Evolutionary conservation across 352 stramenopile species (phyloP), one percentile per base, ranked within the genome.

Genomic region (Pythium periplocum): DNA sequence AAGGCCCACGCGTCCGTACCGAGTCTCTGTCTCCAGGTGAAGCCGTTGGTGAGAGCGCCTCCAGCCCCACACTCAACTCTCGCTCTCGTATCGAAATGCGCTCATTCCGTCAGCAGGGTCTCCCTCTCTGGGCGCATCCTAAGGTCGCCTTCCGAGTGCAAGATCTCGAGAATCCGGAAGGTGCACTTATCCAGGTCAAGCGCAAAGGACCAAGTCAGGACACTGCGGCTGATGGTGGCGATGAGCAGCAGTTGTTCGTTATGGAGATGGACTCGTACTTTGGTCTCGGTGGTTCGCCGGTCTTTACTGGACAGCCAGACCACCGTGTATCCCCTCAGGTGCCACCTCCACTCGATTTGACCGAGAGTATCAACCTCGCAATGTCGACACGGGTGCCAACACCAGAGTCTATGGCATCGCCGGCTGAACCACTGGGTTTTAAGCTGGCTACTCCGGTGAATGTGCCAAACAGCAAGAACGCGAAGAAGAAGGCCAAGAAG

Each of bases 261-360:
- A 78, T 92, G 60, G 79, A 92, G 50, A 92, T 92, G 82, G 82
- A 92, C 64, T 86, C 78, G 36, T 92, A 92, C 64, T 92, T 92
- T 64, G 82, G 82, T 8, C 77, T 90, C n/a, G 79, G 82, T 4
- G 79, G 75, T 1, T 92, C 82, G 3, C 82, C 82, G 4, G 78
- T 92, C 7, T 90, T 92, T 54, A 64, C 86, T 40, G 78, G 77
- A 4, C 62, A 73, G 40, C 53, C 66, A 3, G 59, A 71, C 48
- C 59, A 55, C 10, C 61, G 62, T 6, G 61, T 66, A 6, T 45
- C 43, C 2, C 69, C 77, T 4, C 75, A 85, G 44, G 61, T 86
- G 32, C 75, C 73, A 9, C 75, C 80, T 6, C 80, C 77, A 2
- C 63, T 88, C 41, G 80, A 88, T 56, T 53, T 90, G 11, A 64